Evolutionary conservation across 768 basidiomycete species (phyloP).

Genomic region (Fomitopsis serialis): DNA sequence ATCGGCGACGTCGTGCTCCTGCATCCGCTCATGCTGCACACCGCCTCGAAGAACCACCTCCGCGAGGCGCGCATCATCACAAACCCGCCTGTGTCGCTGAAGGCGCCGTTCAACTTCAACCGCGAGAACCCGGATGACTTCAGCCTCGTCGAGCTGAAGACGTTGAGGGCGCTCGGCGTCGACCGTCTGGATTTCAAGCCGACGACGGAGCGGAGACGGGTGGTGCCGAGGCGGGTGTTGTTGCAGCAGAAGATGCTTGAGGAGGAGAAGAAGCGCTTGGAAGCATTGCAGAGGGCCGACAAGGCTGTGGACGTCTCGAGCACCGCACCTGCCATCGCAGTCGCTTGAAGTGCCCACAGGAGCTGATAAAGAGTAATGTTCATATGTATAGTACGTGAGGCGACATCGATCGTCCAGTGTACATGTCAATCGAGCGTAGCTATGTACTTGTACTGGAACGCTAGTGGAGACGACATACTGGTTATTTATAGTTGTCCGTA

Average conservation of each 20-base stretch:
- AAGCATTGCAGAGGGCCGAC: constrained; percentile 6
- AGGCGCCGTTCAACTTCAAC: constrained; percentile 49
- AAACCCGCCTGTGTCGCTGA: constrained; percentile 55
- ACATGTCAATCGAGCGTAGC: no score
- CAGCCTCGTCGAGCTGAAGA: constrained; percentile 57
- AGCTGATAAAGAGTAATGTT: no score
- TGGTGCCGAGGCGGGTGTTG: constrained; percentile 42
- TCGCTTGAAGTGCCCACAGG: constrained; percentile 5
- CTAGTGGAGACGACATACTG: no score
- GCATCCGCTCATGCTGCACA: constrained; percentile 63
- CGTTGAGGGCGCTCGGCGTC: constrained; percentile 45
- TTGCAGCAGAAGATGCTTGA: constrained; percentile 44
- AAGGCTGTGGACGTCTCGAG: background rate
- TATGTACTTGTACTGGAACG: no score
- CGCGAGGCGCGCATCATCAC: constrained; percentile 57
- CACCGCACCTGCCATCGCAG: constrained; percentile 5
- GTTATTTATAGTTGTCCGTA: no score
- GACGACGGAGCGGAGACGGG: constrained; percentile 39
- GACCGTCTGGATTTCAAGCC: constrained; percentile 40
- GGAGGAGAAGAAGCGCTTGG: constrained; percentile 41
- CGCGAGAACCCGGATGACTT: constrained; percentile 40
- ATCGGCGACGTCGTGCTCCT: constrained; percentile 60
- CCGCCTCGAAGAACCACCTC: constrained; percentile 54
- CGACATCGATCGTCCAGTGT: no score
- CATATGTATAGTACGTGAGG: no score